Evolutionary conservation across 2,329 filamentous ascomycete species (phyloP).

Genomic region (Botrytis byssoidea): DNA sequence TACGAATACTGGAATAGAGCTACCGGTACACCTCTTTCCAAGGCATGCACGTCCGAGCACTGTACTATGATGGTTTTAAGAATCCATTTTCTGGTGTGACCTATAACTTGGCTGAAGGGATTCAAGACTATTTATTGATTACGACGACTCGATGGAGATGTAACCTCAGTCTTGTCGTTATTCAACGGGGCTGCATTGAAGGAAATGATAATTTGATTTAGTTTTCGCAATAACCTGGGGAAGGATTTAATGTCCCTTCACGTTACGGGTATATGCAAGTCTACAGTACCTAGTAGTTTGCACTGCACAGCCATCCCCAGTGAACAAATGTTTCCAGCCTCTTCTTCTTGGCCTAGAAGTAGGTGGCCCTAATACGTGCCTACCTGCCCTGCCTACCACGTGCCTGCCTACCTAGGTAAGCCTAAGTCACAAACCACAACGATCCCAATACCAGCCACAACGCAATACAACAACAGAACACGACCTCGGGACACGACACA

Average conservation of each 20-base stretch:
- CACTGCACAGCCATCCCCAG: slow-evolving; percentile 1
- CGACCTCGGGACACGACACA: background rate
- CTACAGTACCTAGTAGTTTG: background rate
- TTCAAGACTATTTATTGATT: background rate
- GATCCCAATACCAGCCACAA: background rate
- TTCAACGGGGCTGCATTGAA: background rate
- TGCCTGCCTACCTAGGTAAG: background rate
- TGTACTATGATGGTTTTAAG: background rate
- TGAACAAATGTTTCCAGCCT: background rate
- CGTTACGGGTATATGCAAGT: background rate
- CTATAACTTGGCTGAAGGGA: background rate
- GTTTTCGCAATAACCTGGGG: background rate
- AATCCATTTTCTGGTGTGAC: background rate
- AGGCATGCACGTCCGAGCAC: background rate
- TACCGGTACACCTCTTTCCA: background rate
- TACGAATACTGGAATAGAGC: background rate
- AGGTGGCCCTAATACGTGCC: no score
- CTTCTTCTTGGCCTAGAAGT: background rate
- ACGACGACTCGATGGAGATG: background rate
- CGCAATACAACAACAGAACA: background rate
- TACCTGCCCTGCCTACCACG: no score
- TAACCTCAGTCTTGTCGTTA: background rate
- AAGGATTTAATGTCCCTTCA: background rate
- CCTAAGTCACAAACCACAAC: background rate
- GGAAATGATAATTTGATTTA: background rate